These are phyloP conservation scores for Acorus gramineus DNA, from an alignment of 106 monocot genomes.

Conservation along the genomic window DNA sequence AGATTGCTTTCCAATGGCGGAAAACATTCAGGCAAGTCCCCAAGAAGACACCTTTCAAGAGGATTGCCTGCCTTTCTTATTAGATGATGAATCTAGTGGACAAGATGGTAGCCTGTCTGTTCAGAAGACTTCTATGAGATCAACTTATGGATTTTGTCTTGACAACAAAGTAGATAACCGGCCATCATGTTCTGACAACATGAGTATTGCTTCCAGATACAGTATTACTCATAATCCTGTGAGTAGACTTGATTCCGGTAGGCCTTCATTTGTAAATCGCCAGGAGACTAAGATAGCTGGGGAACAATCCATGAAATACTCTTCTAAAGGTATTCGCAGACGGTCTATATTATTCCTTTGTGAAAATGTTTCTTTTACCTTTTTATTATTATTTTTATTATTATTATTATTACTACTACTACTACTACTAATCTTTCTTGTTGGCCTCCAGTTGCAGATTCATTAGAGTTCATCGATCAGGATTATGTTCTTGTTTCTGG, in stretches of 20 bases:
- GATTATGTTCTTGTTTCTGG: constrained; percentile 82
- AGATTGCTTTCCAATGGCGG: constrained; percentile 22
- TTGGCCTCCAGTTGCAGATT: constrained; percentile 42
- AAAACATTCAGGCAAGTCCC: constrained; percentile 16
- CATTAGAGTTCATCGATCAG: constrained; percentile 77
- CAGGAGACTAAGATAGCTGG: constrained; percentile 18
- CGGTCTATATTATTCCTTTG: constrained; percentile 4
- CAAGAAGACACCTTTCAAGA: constrained; percentile 48
- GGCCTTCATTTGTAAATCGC: constrained; percentile 11
- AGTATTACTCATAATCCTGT: constrained; percentile 20
- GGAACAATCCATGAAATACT: constrained; percentile 15
- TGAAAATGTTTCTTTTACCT: not conserved
- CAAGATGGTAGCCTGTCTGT: constrained; percentile 22
- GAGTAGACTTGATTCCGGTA: constrained; percentile 16
- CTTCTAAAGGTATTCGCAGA: constrained; percentile 31
- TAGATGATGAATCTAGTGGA: constrained; percentile 43
- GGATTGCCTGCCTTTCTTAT: constrained; percentile 70
- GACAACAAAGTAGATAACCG: constrained; percentile 31
- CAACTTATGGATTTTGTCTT: constrained; percentile 51
- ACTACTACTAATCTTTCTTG: not conserved
- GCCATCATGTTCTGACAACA: constrained; percentile 19
- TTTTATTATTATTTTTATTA: not conserved
- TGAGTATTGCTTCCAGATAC: constrained; percentile 26
- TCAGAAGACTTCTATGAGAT: constrained; percentile 14
- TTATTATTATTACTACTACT: constrained; percentile 13